These are phyloP conservation scores for Thermochaetoides dissita DNA, from an alignment of 2,329 filamentous ascomycete genomes.

Conservation along the genomic window DNA sequence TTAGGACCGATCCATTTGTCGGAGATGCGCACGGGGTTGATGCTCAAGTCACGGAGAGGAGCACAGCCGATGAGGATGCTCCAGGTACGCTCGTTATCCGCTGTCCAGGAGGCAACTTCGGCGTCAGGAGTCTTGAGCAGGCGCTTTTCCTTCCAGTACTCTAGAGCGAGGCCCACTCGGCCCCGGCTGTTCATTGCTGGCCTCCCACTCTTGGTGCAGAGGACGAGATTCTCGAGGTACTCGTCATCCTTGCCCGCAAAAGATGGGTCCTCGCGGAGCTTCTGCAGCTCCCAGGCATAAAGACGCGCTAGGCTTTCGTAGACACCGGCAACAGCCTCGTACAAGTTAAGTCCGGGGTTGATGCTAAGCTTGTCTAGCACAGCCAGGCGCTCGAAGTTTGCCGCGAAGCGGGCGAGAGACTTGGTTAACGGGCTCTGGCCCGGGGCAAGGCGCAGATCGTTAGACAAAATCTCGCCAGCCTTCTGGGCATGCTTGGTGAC, in stretches of 20 bases:
- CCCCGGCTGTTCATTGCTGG: conserved; percentile 57
- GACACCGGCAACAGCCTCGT: conserved; percentile 62
- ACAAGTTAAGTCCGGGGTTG: conserved; percentile 55
- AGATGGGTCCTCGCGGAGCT: conserved; percentile 34
- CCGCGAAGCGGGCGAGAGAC: conserved; percentile 54
- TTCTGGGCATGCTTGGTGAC: conserved; percentile 46
- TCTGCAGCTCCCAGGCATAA: conserved; percentile 55
- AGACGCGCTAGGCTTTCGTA: conserved; percentile 56
- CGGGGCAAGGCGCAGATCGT: conserved; percentile 46
- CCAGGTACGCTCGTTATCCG: conserved; percentile 41
- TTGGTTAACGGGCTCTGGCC: conserved; percentile 54
- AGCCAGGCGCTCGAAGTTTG: conserved; percentile 57
- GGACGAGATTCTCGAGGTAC: conserved; percentile 40
- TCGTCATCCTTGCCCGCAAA: conserved; percentile 32
- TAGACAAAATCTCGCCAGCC: conserved; percentile 51
- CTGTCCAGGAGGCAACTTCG: conserved; percentile 24
- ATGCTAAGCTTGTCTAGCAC: conserved; percentile 58
- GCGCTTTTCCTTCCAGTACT: conserved; percentile 61
- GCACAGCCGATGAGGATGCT: conserved; percentile 54
- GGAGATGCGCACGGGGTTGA: conserved; percentile 54
- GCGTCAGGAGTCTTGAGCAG: conserved; percentile 27
- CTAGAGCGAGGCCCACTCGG: conserved; percentile 54
- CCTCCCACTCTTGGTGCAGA: conserved; percentile 56
- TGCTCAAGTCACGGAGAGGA: conserved; percentile 28
- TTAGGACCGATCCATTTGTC: conserved; percentile 58